phyloP scores from a whole-genome alignment of 768 basidiomycete genomes.

The Boletus patriciae region DNA sequence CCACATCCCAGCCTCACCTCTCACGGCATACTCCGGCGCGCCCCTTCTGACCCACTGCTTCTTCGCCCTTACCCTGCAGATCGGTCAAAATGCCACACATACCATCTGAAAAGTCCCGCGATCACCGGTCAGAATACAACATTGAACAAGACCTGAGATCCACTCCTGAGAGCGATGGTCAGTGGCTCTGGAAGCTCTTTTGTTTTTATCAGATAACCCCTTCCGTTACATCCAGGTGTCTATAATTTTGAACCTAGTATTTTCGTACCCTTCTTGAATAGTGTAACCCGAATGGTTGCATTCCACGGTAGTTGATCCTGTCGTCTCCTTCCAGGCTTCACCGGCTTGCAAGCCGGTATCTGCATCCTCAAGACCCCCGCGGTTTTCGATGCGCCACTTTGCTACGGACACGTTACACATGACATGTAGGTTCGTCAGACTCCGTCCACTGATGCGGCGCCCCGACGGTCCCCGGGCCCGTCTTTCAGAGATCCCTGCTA shows the following conservation, averaged over 20 bases:
- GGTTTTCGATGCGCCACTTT: not conserved
- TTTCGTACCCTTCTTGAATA: not conserved
- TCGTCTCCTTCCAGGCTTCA: not conserved
- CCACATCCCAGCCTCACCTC: not conserved
- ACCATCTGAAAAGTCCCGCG: constrained; percentile 21
- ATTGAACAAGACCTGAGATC: constrained; percentile 6
- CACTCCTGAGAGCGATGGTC: not conserved
- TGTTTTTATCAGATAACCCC: constrained; percentile 17
- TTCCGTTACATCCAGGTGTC: not conserved
- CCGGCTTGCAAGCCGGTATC: not conserved
- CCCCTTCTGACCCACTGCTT: constrained; percentile 17
- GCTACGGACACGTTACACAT: constrained; percentile 1
- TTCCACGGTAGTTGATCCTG: constrained; percentile 4
- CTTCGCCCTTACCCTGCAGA: constrained; percentile 18
- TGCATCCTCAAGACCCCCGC: not conserved
- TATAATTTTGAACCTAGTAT: not conserved
- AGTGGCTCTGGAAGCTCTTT: not conserved
- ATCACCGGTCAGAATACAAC: constrained; percentile 15
- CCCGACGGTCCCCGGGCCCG: constrained; percentile 12
- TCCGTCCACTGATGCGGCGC: not conserved
- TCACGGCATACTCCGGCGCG: constrained; percentile 12
- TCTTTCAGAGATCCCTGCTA: constrained; percentile 22
- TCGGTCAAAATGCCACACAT: constrained; percentile 20
- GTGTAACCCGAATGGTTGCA: not conserved
- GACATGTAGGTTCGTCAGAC: not conserved